Conservation (phyloP, 139 green algal species). For the Picochlorum sp. region DNA sequence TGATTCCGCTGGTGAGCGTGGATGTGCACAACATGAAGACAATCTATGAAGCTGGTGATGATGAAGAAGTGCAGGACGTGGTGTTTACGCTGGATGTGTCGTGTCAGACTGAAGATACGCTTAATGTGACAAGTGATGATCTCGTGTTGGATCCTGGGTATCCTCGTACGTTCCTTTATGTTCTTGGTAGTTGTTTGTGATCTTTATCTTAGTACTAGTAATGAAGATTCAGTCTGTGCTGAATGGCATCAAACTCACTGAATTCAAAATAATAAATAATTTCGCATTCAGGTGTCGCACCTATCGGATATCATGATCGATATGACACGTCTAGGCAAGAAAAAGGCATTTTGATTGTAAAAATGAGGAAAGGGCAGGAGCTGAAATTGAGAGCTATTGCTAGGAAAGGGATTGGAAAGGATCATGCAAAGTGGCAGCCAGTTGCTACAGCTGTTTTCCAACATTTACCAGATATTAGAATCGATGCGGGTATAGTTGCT, state of each 20-base stretch:
- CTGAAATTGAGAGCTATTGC: conserved; percentile 74
- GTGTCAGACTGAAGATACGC: conserved; percentile 45
- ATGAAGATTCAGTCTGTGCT: too few relatives aligned
- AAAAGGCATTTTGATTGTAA: conserved; percentile 80
- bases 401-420: conserved; percentile 89
- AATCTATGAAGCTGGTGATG: conserved; percentile 31
- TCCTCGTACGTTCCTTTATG: too few relatives aligned
- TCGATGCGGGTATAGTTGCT: conserved; percentile 69
- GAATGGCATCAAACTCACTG: not conserved
- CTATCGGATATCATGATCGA: conserved; percentile 27
- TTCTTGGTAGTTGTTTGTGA: too few relatives aligned
- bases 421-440: conserved; percentile 97
- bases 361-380: conserved; percentile 74
- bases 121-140: conserved; percentile 58
- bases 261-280: too few relatives aligned
- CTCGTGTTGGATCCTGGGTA: conserved; percentile 17
- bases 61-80: conserved; percentile 44
- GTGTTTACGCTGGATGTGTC: conserved; percentile 47
- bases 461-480: conserved; percentile 71
- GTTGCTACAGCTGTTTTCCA: conserved; percentile 77
- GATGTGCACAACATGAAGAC: conserved; percentile 46
- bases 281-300: conserved; percentile 17
- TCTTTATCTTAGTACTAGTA: too few relatives aligned
- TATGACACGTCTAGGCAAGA: too few relatives aligned
- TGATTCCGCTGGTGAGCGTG: conserved; percentile 75